Base-by-base conservation (phyloP, 208 protist species). In the Acanthamoeba castellanii region DNA sequence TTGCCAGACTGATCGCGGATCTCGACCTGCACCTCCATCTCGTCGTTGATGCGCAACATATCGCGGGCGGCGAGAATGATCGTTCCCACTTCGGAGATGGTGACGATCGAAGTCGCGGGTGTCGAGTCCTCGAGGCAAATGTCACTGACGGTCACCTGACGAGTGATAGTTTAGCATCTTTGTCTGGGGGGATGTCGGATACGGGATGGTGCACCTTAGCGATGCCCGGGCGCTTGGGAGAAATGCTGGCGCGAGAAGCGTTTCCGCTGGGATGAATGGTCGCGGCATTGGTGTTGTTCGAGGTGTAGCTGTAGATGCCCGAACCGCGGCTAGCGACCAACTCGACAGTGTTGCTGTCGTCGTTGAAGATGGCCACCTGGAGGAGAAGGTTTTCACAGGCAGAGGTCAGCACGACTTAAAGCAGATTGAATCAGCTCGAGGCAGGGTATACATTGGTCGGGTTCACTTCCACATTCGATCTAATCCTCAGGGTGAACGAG, bases 11-110 rank as follows among this genome's bases (percentile, higher is more conserved):
- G 61, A 37, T 94, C 90, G 25, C 30, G 34, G 30, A 94, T 52
- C 55, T 94, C 90, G 25, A 94, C 90, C 32, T 94, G 61, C 68
- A 94, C 20, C 22, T 94, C 90, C 50, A 82, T 82, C n/a, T 22
- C 47, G 52, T 94, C 70, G 45, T 64, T 64, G 68, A 94, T 55
- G 32, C 32, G 64, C 27, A 94, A 27, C 61, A 94, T 76, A 34
- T 94, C 90, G 30, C 66, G 45, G 27, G 90, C 37, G 13, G 91
- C 82, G 20, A 94, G 42, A 18, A 30, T 37, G 42, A 94, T 94
- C 18, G 90, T 64, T 42, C 90, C 90, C 47, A 94, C 70, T 32
- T 94, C 90, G 27, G 68, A 76, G 30, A 94, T 94, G 68, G 32
- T 55, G 11, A 94, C 45, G 32, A 94, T 82, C 13, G 90, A 76